Evolutionary conservation across 2,329 filamentous ascomycete species (phyloP), one percentile per base, ranked within the genome.

Genomic region (Corinectria fuckeliana): DNA sequence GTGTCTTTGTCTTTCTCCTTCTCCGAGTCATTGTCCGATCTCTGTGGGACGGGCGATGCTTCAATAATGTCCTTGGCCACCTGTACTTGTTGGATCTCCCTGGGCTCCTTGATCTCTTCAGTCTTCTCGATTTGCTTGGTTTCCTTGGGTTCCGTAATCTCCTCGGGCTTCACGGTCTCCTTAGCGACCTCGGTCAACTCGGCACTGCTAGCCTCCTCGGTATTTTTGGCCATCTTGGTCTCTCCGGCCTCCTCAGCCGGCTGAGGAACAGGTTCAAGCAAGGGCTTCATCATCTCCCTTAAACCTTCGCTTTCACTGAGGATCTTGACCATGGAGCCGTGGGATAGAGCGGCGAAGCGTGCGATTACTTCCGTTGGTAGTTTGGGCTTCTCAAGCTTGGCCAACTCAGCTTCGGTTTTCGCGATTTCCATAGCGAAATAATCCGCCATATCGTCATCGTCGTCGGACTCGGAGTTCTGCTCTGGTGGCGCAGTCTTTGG

Each of bases 401-500:
- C 77, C 26, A 87, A 66, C 53, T 84, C 78, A 0, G 74, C 74
- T 60, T 86, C 80, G 2, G 80, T 78, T 67, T 85, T 82, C 39
- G 76, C 71, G 34, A 87, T 85, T 64, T 85, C 77, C 52, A 76
- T 76, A 51, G 81, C 78, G 52, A 87, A 85, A 58, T 83, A 83
- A 50, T 85, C 82, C 16, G 80, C 83, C 75, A 87, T 82, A 42
- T 85, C 82, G 47, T 86, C 85, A 56, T 87, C 85, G 41, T 87
- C 82, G 50, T 86, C 84, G 0, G 83, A 85, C 44, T 82, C 81
- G 2, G 75, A 76, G 34, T 72, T 72, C 48, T 75, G 71, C 32
- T 75, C 72, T 20, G 67, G 64, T 2, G 62, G 62, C 1, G 70
- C 63, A 50, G 72, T 70, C 57, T 77, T 80, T 7, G 74, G 71